Base-by-base conservation (phyloP, 192 early-diverging fungal genomes). In the Backusella mclennaniae region DNA sequence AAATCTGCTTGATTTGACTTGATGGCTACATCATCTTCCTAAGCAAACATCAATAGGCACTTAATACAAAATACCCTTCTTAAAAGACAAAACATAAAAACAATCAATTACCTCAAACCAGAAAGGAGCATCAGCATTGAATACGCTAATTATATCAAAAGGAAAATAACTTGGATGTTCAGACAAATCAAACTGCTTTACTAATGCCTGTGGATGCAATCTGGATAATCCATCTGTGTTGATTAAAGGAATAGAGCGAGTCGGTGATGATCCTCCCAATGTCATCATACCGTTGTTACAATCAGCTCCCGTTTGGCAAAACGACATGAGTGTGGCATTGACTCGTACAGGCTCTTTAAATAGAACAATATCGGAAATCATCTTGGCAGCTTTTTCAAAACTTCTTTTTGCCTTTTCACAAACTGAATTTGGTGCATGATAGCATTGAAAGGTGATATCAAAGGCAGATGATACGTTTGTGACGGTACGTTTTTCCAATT, bases 301-400 rank as follows among this genome's bases (percentile, higher is more conserved):
- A 31, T 71, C 73, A 26, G 74, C 71, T 7, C 73, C 11, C 3
- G 33, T 35, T 23, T 52, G n/a, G 14, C 83, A 84, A 66, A 84
- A 84, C n/a, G 74, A 42, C 12, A 76, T 12, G 63, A 79, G 77
- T 3, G 83, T 82, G n/a, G 83, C 83, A 71, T 84, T 84, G 38
- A 84, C 83, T 8, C 33, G 66, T 4, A 84, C 35, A 14, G 77
- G 80, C 14, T 29, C 56, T 19, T 26, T 68, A 29, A 84, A 74
- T 1, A 69, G 23, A 1, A 84, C 42, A 21, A 67, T 36, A 1
- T 44, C 38, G 12, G 83, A 73, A 23, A 84, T 79, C 6, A 84
- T 78, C 8, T 21, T 14, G 1, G 70, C 83, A 19, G 83, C 83
- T 12, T 41, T 35, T 31, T 67, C 35, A 73, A 81, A 84, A 1